phyloP scores from a whole-genome alignment of 2,329 filamentous ascomycete genomes.

The Trichoderma oligosporum region DNA sequence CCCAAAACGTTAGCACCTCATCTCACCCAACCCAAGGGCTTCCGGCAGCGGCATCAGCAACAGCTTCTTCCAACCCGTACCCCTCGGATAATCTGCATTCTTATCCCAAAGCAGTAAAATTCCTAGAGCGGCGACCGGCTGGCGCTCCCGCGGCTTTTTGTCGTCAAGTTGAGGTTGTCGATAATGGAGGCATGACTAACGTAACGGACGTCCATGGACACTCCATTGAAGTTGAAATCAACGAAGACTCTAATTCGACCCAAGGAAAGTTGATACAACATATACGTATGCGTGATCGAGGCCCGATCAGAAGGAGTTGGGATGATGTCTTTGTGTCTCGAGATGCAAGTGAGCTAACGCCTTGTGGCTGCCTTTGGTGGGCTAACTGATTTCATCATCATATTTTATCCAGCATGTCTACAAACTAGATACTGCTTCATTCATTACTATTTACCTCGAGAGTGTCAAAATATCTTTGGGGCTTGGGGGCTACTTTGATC shows the following conservation, averaged over 20 bases:
- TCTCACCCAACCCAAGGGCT: constrained; percentile 17
- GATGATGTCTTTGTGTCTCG: constrained; percentile 15
- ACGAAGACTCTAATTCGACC: constrained; percentile 15
- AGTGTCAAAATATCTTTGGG: background rate
- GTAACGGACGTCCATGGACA: constrained; percentile 38
- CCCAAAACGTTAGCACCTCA: constrained; percentile 45
- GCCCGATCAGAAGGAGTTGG: background rate
- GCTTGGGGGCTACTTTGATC: background rate
- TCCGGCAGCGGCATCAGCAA: constrained; percentile 9
- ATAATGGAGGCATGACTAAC: constrained; percentile 37
- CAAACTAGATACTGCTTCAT: background rate
- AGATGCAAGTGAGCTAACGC: constrained; percentile 40
- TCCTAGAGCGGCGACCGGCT: constrained; percentile 48
- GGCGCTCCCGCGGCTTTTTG: constrained; percentile 41
- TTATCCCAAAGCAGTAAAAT: constrained; percentile 53
- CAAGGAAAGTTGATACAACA: background rate
- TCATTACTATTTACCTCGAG: background rate
- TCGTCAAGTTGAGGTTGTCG: constrained; percentile 45
- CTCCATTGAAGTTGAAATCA: constrained; percentile 42
- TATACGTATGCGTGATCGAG: background rate
- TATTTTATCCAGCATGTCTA: background rate
- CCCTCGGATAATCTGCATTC: constrained; percentile 27
- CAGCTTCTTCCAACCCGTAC: constrained; percentile 18
- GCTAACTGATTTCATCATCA: constrained; percentile 33
- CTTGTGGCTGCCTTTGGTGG: constrained; percentile 55